These are phyloP conservation scores for Dalbergia cultrata DNA, from an alignment of 306 rosid genomes.

Conservation along the genomic window DNA sequence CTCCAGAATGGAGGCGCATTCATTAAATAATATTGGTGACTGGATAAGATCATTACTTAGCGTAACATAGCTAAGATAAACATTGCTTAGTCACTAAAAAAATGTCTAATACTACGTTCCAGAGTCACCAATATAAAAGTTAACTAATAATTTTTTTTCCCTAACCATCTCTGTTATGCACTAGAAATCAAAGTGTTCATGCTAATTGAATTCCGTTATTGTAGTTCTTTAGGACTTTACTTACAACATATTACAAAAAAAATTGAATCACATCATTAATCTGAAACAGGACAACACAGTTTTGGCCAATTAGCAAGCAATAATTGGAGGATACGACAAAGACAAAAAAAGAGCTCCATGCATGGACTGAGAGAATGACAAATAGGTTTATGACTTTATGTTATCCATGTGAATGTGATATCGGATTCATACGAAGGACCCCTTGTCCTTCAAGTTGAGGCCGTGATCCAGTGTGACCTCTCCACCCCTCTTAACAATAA, in stretches of 20 bases:
- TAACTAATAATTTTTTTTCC: too few relatives aligned
- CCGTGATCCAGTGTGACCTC: not conserved
- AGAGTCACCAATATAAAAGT: not conserved
- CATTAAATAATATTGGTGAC: conserved; percentile 4
- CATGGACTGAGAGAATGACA: not conserved
- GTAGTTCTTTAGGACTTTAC: too few relatives aligned
- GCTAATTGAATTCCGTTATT: too few relatives aligned
- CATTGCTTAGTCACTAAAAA: conserved; percentile 9
- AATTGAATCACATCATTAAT: not conserved
- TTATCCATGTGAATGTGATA: not conserved
- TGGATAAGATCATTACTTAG: conserved; percentile 37
- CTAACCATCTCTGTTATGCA: too few relatives aligned
- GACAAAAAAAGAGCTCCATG: not conserved
- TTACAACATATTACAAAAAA: not conserved
- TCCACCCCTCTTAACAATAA: not conserved
- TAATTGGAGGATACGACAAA: not conserved
- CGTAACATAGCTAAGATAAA: conserved; percentile 13
- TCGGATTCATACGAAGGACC: not conserved
- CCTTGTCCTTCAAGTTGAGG: not conserved
- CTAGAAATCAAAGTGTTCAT: too few relatives aligned
- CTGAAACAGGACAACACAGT: not conserved
- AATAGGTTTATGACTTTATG: not conserved
- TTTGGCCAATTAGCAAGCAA: not conserved
- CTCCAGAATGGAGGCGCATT: conserved; percentile 6
- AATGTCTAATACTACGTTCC: not conserved